Evolutionary conservation across 805 yeast genomes (phyloP).

Genomic region (Yarrowia phangngaensis): DNA sequence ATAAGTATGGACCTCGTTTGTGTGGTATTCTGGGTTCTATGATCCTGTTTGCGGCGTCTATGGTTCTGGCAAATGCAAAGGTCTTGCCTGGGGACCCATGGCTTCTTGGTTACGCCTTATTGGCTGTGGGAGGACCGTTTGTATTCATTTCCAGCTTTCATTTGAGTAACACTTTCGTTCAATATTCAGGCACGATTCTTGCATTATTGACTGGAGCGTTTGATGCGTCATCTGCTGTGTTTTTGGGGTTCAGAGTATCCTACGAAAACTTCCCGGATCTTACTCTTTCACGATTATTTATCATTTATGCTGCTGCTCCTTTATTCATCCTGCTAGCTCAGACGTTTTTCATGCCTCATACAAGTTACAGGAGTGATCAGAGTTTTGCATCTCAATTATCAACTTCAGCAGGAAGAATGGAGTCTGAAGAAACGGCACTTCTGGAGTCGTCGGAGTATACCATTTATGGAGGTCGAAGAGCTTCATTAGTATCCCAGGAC

Average conservation of each 20-base stretch:
- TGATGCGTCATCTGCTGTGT: slow-evolving; percentile 87
- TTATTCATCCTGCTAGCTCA: slow-evolving; percentile 71
- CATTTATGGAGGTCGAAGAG: slow-evolving; percentile 4
- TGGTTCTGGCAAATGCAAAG: slow-evolving; percentile 44
- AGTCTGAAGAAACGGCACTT: slow-evolving; percentile 12
- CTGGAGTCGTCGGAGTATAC: slow-evolving; percentile 7
- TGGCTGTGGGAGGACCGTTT: slow-evolving; percentile 93
- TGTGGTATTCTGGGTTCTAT: slow-evolving; percentile 72
- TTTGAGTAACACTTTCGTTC: slow-evolving; percentile 80
- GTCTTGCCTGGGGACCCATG: slow-evolving; percentile 55
- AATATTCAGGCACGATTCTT: slow-evolving; percentile 70
- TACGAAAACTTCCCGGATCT: slow-evolving; percentile 48
- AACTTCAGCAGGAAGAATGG: slow-evolving; percentile 8
- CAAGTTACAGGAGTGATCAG: slow-evolving; percentile 47
- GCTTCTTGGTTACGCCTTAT: slow-evolving; percentile 63
- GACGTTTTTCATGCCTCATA: slow-evolving; percentile 71
- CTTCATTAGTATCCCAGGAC: slow-evolving; percentile 27
- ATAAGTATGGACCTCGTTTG: slow-evolving; percentile 72
- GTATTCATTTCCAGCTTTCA: slow-evolving; percentile 88
- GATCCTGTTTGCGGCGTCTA: slow-evolving; percentile 52
- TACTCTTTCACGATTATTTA: slow-evolving; percentile 58
- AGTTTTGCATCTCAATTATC: slow-evolving; percentile 3
- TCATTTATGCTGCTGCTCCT: slow-evolving; percentile 68
- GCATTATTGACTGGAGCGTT: slow-evolving; percentile 91
- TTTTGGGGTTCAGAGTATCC: slow-evolving; percentile 63